Evolutionary conservation across 2,329 filamentous ascomycete species (phyloP), one percentile per base, ranked within the genome.

Genomic region (Ramichloridium luteum): DNA sequence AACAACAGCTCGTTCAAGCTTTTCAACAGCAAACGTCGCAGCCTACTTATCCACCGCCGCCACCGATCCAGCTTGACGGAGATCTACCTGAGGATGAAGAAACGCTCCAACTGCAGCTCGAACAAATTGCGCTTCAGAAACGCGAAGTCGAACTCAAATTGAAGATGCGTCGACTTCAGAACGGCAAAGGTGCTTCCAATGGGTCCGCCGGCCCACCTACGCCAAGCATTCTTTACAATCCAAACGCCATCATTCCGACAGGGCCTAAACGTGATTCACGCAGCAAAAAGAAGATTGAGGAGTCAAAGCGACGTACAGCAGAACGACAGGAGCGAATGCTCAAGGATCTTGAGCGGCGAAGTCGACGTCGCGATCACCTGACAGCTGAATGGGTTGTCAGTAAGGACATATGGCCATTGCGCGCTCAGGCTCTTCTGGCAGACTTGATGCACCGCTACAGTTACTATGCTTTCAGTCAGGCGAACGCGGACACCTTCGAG

Each of bases 261-360:
- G 42, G 38, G 18, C 46, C 46, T 5, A 54, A 55, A 34, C 45
- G 53, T 11, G 53, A 56, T 34, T 54, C 50, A 14, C 42, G 52
- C 23, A 54, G 49, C 37, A 55, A 56, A 40, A 55, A 54, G 40
- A 56, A 56, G 41, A 54, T 55, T 23, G 51, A 56, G 27, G 51
- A 56, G 32, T 53, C 52, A 3, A 55, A 50, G 40, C 42, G 43
- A 16, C 44, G 52, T 15, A 56, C 52, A 4, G 52, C 51, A 10
- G 52, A 56, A 32, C 43, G 52, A 6, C 52, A 56, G 27, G 53
- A 56, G 38, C 47, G 52, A 25, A 55, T 55, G 52, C 44, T 56
- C 5, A 39, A 44, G 16, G 53, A 55, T 25, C 42, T 56, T n/a
- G 52, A 55, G 33, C 44, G 50, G 12, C 48, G 53, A 16, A 54